Evolutionary conservation across 805 yeast species (phyloP).

Genomic region (Wickerhamiella sergipiensis): DNA sequence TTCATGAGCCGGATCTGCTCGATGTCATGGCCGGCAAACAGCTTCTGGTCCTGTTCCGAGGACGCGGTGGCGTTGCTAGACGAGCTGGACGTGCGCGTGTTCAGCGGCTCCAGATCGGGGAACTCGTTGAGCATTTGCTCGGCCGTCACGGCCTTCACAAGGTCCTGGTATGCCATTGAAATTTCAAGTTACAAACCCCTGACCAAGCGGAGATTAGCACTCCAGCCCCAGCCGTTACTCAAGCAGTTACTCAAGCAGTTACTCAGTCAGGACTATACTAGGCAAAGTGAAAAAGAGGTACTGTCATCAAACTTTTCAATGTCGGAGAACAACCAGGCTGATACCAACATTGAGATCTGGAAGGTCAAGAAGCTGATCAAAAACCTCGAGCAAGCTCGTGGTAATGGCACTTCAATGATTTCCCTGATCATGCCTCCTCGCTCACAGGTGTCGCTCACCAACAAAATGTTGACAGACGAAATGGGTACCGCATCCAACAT

Average conservation of each 20-base stretch:
- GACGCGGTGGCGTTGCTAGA: slow-evolving; percentile 7
- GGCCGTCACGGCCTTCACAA: slow-evolving; percentile 14
- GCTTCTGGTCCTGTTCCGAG: slow-evolving; percentile 18
- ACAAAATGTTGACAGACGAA: slow-evolving; percentile 92
- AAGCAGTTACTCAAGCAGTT: too few relatives aligned
- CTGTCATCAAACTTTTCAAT: neutral
- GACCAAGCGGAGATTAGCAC: neutral
- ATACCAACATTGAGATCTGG: slow-evolving; percentile 97
- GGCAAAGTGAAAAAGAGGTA: neutral
- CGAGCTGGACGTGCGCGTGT: slow-evolving; percentile 15
- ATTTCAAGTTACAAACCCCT: neutral
- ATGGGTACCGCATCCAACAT: slow-evolving; percentile 98
- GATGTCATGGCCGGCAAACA: slow-evolving; percentile 80
- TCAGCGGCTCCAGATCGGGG: slow-evolving; percentile 20
- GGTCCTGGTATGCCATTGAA: slow-evolving; percentile 3
- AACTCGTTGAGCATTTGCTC: slow-evolving; percentile 16
- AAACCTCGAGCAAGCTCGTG: slow-evolving; percentile 80
- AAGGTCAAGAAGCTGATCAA: slow-evolving; percentile 90
- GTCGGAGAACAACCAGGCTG: slow-evolving; percentile 53
- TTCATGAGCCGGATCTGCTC: slow-evolving; percentile 94
- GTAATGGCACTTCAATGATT: slow-evolving; percentile 99
- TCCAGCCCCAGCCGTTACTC: too few relatives aligned
- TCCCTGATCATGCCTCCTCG: slow-evolving; percentile 91
- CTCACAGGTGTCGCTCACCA: slow-evolving; percentile 78
- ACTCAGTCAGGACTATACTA: too few relatives aligned